Base-by-base conservation (phyloP, 768 basidiomycete genomes). In the Nidula microcarpa region DNA sequence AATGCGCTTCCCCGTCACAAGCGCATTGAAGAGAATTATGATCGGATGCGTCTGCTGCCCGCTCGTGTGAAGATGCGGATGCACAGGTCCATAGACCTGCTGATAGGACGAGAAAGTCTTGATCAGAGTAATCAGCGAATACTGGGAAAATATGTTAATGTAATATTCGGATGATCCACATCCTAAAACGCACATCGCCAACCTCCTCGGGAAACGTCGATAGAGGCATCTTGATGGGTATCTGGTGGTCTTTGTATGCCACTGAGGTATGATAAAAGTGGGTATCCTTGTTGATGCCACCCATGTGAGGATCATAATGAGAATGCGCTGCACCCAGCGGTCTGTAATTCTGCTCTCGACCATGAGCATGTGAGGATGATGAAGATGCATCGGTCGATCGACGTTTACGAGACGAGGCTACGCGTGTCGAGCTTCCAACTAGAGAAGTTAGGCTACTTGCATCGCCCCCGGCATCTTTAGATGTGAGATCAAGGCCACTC, bases 1-100 rank as follows among this genome's bases (percentile, higher is more conserved):
- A 57, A 98, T 90, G n/a, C 95, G 87, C 61, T 98, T 97, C 50
- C 90, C 88, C 0, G 96, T 97, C 5, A 98, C 77, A 54, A 99
- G 81, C 3, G 95, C 97, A 68, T 99, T 99, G 76, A 96, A 94
- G 2, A 99, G 79, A 44, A 99, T 79, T 54, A 97, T 95, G 62
- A 99, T 86, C 2, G 97, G 94, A 62, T 94, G 95, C 0, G 97
- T 99, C 56, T 82, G 78, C 14, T 84, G 78, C 53, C 97, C 97
- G 59, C 86, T 92, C 0, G 94, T 94, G 68, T 98, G 95, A 16
- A 99, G 75, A 67, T 98, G 94, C 0, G 97, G 91, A 61, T 98
- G 94, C 49, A 83, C 71, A 1, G 92, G 89, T 33, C 91, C 90
- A 32, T 81, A 76, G 10, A 88, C 77, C 16, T 67, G 59, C 71